Conservation (phyloP, 148 eudicot genomes). For the Chenopodium formosanum region DNA sequence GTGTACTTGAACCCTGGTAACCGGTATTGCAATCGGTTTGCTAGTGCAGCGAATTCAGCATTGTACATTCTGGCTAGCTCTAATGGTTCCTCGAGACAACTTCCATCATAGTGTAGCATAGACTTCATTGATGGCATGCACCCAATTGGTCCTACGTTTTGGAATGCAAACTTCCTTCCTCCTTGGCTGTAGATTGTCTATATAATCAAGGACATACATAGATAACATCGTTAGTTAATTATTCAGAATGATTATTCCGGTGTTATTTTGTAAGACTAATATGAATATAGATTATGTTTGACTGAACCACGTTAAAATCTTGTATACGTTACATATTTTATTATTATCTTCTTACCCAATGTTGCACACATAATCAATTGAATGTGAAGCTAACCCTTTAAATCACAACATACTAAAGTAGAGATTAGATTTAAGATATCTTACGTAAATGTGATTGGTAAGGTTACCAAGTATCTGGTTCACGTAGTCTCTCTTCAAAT, state of each 20-base stretch:
- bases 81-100: constrained; percentile 24
- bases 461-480: constrained; percentile 38
- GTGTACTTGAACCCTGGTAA: constrained; percentile 36
- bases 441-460: constrained; percentile 35
- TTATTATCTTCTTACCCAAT: no score
- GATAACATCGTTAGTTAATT: neutral
- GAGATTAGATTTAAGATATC: neutral
- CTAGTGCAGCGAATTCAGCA: constrained; percentile 1
- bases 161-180: constrained; percentile 45
- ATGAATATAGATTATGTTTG: no score
- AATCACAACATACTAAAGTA: neutral
- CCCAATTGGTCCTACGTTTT: constrained; percentile 36
- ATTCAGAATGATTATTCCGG: no score
- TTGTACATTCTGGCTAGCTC: constrained; percentile 31
- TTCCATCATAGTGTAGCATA: constrained; percentile 2
- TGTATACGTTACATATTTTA: no score
- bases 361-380: no score
- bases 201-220: neutral
- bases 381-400: no score
- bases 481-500: constrained; percentile 18
- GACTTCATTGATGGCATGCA: constrained; percentile 34
- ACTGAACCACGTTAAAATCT: no score
- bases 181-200: constrained; percentile 35
- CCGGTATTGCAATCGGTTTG: constrained; percentile 8
- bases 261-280: no score